Evolutionary conservation across 345 rosid species (phyloP).

Genomic region (Murraya paniculata): DNA sequence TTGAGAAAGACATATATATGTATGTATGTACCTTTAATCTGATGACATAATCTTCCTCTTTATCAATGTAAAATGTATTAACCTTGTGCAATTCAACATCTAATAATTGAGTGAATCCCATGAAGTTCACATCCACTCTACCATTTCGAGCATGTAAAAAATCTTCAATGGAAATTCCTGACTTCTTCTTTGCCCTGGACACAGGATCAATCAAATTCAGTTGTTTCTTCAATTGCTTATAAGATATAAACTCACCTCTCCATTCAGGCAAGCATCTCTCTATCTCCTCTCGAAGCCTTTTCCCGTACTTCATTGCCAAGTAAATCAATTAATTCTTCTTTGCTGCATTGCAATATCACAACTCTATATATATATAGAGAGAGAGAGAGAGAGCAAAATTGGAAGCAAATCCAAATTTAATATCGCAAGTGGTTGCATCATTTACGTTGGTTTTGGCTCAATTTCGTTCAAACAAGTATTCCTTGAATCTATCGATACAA

Average conservation of each 20-base stretch:
- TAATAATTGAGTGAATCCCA: constrained; percentile 26
- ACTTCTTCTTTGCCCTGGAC: constrained; percentile 6
- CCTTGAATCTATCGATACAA: constrained; percentile 8
- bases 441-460: background rate
- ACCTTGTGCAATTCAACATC: constrained; percentile 35
- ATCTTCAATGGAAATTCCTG: constrained; percentile 20
- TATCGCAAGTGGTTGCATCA: background rate
- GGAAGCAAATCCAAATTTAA: background rate
- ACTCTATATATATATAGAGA: background rate
- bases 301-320: constrained; percentile 35
- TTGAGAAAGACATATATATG: background rate
- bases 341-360: background rate
- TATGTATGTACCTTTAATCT: constrained; percentile 24
- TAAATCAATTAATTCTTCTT: background rate
- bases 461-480: background rate
- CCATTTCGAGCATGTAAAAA: background rate
- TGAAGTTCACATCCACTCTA: background rate
- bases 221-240: constrained; percentile 43
- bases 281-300: constrained; percentile 35
- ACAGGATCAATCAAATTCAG: constrained; percentile 25
- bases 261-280: constrained; percentile 33
- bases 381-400: background rate
- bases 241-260: constrained; percentile 33
- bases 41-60: constrained; percentile 47
- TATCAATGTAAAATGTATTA: constrained; percentile 35